A percentile compares a stretch with the other conserved stretches of the same genome.
These are phyloP conservation scores for Colletotrichum navitas DNA, from an alignment of 2,329 filamentous ascomycete genomes.

Conservation along the genomic window DNA sequence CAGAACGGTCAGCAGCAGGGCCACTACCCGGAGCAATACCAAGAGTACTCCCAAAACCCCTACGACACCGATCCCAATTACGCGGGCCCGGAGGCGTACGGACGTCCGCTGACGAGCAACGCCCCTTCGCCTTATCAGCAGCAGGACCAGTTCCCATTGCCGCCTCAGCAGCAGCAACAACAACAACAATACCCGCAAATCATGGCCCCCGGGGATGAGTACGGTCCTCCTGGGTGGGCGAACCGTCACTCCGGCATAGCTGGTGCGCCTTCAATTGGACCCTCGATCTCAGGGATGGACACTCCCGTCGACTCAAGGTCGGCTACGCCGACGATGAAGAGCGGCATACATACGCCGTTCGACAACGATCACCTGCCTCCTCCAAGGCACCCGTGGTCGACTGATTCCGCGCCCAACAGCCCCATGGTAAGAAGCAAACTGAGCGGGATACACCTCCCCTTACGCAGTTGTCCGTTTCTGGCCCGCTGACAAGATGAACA, in stretches of 20 bases:
- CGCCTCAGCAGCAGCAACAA: slow-evolving; percentile 8
- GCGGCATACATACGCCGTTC: slow-evolving; percentile 47
- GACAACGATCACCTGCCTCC: slow-evolving; percentile 42
- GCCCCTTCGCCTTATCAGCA: slow-evolving; percentile 31
- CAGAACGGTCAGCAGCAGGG: slow-evolving; percentile 24
- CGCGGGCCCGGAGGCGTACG: slow-evolving; percentile 40
- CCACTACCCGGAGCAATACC: slow-evolving; percentile 41
- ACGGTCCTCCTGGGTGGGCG: slow-evolving; percentile 40
- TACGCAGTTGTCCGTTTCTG: accelerated
- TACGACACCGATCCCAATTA: slow-evolving; percentile 47
- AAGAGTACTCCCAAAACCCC: slow-evolving; percentile 44
- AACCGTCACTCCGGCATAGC: slow-evolving; percentile 40
- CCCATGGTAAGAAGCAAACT: slow-evolving; percentile 44
- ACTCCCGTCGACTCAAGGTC: slow-evolving; percentile 45
- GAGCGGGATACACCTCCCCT: not conserved
- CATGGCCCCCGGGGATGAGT: slow-evolving; percentile 34
- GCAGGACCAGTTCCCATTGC: slow-evolving; percentile 25
- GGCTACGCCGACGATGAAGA: slow-evolving; percentile 49
- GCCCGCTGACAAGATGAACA: slow-evolving; percentile 43
- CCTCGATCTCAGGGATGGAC: slow-evolving; percentile 42
- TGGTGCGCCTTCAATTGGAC: slow-evolving; percentile 35
- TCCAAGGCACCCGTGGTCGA: slow-evolving; percentile 38
- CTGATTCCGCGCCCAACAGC: slow-evolving; percentile 44
- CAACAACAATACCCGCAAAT: slow-evolving; percentile 22
- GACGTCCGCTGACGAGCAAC: slow-evolving; percentile 37